These are phyloP conservation scores for Arachnomyces sp. DNA, from an alignment of 2,329 filamentous ascomycete species.

Conservation along the genomic window DNA sequence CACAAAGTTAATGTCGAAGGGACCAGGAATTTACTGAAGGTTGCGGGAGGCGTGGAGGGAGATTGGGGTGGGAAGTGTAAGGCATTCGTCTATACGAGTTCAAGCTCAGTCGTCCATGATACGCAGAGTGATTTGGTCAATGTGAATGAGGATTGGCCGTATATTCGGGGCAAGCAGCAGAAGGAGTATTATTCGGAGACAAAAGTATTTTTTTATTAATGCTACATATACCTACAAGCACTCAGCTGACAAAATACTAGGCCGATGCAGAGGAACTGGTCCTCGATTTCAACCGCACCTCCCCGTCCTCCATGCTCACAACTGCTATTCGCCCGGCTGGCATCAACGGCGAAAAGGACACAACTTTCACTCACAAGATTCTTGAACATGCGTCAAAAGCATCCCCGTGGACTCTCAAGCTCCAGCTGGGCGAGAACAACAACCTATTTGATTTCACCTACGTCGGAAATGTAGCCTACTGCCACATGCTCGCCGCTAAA, in stretches of 20 bases:
- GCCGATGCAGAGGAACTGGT: conserved; percentile 76
- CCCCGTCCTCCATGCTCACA: conserved; percentile 59
- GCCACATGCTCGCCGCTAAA: conserved; percentile 71
- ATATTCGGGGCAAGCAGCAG: conserved; percentile 63
- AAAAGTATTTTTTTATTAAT: conserved; percentile 51
- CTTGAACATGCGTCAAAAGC: conserved; percentile 60
- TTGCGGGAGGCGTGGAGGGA: conserved; percentile 62
- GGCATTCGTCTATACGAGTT: conserved; percentile 85
- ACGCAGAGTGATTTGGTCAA: conserved; percentile 72
- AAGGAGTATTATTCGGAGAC: conserved; percentile 83
- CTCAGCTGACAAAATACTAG: conserved; percentile 31
- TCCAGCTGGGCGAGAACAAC: conserved; percentile 70
- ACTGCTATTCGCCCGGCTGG: conserved; percentile 75
- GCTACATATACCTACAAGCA: conserved; percentile 3
- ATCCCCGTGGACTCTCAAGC: conserved; percentile 55
- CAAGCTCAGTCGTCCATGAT: conserved; percentile 78
- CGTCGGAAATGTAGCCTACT: conserved; percentile 63
- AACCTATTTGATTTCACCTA: conserved; percentile 68
- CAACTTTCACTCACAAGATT: conserved; percentile 65
- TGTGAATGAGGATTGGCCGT: conserved; percentile 75
- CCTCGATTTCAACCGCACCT: conserved; percentile 62
- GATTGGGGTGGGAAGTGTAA: conserved; percentile 56
- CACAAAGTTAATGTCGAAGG: conserved; percentile 82
- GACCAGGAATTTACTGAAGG: conserved; percentile 59
- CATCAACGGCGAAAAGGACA: conserved; percentile 87